Percentiles rank a stretch among this genome's conserved stretches.
phyloP scores from a whole-genome alignment of 805 yeast genomes.

The Ascoidea tarda region DNA sequence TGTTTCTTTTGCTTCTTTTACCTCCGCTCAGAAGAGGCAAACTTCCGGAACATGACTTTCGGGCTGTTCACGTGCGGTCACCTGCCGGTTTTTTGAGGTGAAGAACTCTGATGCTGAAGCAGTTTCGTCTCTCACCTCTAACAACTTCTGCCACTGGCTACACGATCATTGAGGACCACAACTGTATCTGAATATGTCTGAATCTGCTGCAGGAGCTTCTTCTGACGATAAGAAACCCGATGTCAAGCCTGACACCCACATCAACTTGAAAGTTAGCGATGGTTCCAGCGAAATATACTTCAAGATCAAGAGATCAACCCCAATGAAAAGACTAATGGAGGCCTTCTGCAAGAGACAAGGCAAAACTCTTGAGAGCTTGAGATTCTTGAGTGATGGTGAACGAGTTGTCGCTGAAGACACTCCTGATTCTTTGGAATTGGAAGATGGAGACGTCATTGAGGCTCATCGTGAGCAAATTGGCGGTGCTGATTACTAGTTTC shows the following conservation, averaged over 20 bases:
- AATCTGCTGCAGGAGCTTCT: neutral
- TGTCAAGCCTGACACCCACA: conserved; percentile 62
- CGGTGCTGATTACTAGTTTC: conserved; percentile 18
- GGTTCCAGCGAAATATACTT: conserved; percentile 89
- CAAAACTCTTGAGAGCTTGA: conserved; percentile 63
- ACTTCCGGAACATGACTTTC: too few species aligned
- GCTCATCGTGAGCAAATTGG: conserved; percentile 94
- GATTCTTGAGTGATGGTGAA: conserved; percentile 90
- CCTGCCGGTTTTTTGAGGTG: too few species aligned
- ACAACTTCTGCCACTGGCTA: too few species aligned
- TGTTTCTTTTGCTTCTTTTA: too few species aligned
- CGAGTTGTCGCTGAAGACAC: conserved; percentile 81
- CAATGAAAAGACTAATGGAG: conserved; percentile 88
- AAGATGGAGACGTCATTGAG: conserved; percentile 92
- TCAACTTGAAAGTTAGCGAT: conserved; percentile 88
- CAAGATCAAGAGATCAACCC: conserved; percentile 88
- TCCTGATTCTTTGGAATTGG: conserved; percentile 86
- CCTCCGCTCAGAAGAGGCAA: too few species aligned
- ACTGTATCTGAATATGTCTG: neutral
- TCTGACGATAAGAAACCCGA: conserved; percentile 28
- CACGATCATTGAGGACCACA: too few species aligned
- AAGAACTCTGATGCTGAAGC: too few species aligned
- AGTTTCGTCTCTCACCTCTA: too few species aligned
- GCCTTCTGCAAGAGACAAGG: conserved; percentile 98
- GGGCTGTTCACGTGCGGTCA: too few species aligned